Conservation (phyloP, 108 stramenopile genomes). For the Nannochloropsis salina region DNA sequence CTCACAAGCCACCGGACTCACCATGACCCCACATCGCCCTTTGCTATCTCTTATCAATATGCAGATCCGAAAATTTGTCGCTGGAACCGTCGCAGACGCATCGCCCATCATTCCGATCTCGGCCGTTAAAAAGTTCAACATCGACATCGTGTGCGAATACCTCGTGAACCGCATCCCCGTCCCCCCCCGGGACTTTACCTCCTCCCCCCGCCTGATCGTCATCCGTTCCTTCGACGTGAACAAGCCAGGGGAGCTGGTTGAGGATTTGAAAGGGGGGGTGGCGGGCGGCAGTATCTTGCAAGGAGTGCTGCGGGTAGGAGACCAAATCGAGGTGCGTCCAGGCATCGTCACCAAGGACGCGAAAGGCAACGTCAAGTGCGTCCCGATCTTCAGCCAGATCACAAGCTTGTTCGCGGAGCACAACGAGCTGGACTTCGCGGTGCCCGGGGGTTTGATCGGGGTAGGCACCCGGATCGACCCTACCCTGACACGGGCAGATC, state of each 20-base stretch:
- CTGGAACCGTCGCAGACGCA: constrained; percentile 90
- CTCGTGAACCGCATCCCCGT: constrained; percentile 89
- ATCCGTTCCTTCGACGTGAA: constrained; percentile 99
- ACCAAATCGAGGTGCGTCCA: constrained; percentile 98
- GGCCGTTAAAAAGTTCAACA: constrained; percentile 96
- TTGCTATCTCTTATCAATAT: neutral
- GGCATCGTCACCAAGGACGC: constrained; percentile 94
- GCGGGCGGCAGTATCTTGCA: constrained; percentile 96
- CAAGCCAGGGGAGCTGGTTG: constrained; percentile 97
- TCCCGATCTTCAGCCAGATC: constrained; percentile 79
- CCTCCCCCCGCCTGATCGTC: constrained; percentile 88
- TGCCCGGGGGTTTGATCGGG: constrained; percentile 98
- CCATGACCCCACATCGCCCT: neutral
- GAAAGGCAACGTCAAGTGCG: constrained; percentile 71
- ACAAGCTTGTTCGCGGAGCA: constrained; percentile 78
- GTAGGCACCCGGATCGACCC: constrained; percentile 98
- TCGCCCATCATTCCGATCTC: constrained; percentile 96
- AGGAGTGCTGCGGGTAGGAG: constrained; percentile 91
- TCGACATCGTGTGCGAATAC: constrained; percentile 97
- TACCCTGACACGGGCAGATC: constrained; percentile 95
- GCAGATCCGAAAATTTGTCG: constrained; percentile 78
- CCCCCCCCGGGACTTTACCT: constrained; percentile 87
- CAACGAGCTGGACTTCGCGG: constrained; percentile 95
- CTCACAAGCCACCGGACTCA: neutral
- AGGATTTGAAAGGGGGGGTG: constrained; percentile 86